Evolutionary conservation across 2,329 filamentous ascomycete species (phyloP), one percentile per base, ranked within the genome.

Genomic region (Penicillium psychrosexuale): DNA sequence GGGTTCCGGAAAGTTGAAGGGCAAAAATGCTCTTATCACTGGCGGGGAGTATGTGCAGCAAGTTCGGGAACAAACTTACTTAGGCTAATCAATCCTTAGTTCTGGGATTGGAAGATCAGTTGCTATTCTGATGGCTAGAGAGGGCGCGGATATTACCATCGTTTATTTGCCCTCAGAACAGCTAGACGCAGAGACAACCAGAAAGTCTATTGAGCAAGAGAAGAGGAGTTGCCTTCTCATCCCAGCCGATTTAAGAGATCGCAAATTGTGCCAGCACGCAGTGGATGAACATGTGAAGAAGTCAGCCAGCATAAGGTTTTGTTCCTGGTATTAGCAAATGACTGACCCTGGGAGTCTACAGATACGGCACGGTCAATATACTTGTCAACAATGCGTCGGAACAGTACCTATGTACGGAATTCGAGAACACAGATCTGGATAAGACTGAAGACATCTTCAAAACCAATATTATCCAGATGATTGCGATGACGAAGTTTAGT

Each of bases 331-430:
- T 70, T 17, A 11, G 13, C 27, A 17, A 51, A 31, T 42, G 17
- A 27, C 13, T 51, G n/a, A 39, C 85, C 51, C 51, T 84, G 43
- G 84, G 82, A 28, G 76, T 84, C 15, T 22, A n/a, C 24, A 66
- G 66, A 46, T 78, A 71, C 55, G 75, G 76, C 27, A 70, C 63
- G 24, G 66, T 84, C 22, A 75, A 76, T 52, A 74, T 84, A 7
- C 72, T 85, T 2, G 79, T 85, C 56, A 85, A 85, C 67, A 85
- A 85, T 64, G 83, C 81, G 3, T 79, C 77, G 0, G 82, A 82
- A 67, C 82, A 85, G 67, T 74, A 79, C 34, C 78, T 80, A 69
- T 82, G 77, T 65, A 66, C 77, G 6, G 75, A 84, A 31, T 77
- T 84, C 19, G 71, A 73, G 33, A 75, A 84, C 66, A 53, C 47